Evolutionary conservation across 371 early-diverging fungal species (phyloP).

Genomic region (Mucor piriformis): DNA sequence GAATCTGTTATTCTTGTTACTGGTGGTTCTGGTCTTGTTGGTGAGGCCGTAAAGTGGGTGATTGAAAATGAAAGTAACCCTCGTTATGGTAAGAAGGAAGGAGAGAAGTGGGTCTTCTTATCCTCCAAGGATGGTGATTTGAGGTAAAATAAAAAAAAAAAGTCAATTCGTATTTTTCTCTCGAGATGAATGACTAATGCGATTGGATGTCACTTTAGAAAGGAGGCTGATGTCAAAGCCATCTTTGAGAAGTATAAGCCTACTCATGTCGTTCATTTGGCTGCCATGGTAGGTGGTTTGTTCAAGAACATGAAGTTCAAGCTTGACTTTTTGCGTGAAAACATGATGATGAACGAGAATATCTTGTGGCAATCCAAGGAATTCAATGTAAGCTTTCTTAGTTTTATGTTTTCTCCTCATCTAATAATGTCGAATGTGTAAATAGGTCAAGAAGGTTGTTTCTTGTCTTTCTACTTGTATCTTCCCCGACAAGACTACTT

Average conservation of each 20-base stretch:
- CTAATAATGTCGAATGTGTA: not conserved
- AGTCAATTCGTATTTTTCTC: not conserved
- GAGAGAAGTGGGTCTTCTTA: conserved; percentile 81
- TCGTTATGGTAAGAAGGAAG: conserved; percentile 62
- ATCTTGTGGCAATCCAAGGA: conserved; percentile 68
- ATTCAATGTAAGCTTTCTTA: conserved; percentile 56
- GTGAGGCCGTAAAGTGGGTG: conserved; percentile 77
- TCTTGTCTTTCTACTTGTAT: conserved; percentile 89
- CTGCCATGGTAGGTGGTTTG: conserved; percentile 87
- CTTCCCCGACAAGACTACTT: conserved; percentile 85
- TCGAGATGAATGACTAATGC: not conserved
- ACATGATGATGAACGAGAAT: conserved; percentile 85
- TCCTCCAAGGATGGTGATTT: conserved; percentile 84
- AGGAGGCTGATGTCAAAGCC: conserved; percentile 61
- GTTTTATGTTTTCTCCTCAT: not conserved
- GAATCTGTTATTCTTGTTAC: conserved; percentile 67
- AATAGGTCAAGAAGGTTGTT: conserved; percentile 80
- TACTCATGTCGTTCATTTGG: conserved; percentile 84
- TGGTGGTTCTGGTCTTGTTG: conserved; percentile 84
- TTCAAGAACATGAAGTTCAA: conserved; percentile 88
- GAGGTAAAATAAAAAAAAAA: conserved; percentile 54
- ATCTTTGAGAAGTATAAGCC: conserved; percentile 81
- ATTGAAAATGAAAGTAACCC: conserved; percentile 63
- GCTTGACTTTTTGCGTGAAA: conserved; percentile 79
- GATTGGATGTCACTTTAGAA: conserved; percentile 40